Evolutionary conservation across 2,329 filamentous ascomycete genomes (phyloP), one percentile per base, ranked within the genome.

Genomic region (Ilyonectria destructans): DNA sequence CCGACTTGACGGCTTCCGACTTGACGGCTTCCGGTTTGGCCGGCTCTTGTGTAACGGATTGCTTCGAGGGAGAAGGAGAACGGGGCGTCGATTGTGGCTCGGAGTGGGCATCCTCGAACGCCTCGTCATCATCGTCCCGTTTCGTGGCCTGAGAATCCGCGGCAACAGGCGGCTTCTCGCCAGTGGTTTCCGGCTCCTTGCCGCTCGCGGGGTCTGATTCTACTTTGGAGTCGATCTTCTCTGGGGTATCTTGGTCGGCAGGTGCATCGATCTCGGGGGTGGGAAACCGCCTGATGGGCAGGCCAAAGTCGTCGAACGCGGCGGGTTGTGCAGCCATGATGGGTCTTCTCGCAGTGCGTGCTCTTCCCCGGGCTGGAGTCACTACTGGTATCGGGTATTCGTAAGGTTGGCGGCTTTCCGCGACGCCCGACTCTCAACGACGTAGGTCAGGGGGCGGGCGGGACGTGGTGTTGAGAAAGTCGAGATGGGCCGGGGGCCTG

Each of bases 231-330:
- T 26, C 31, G 26, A 46, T 45, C 26, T 69, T 69, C 17, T 65
- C 68, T 45, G 70, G 49, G 35, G 59, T 51, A 12, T 66, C 21
- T 19, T 69, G 45, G n/a, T 77, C 33, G 69, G 54, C 61, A 51
- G 72, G 62, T 58, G 65, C 51, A 43, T 73, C 66, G 58, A 62
- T 68, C 46, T 74, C 71, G 31, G 82, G 79, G 61, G 78, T 81
- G 74, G 79, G 74, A 75, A 79, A 85, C 74, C 85, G 88, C 77
- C 84, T 85, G 69, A 92, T 86, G 19, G 91, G 91, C 70, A 94
- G 82, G 58, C 92, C 92, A 78, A 93, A 94, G 72, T 94, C 92
- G 79, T 94, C 92, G 67, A 90, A 82, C 75, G 91, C 89, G 19
- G 31, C 56, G 33, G 67, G 56, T 58, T 68, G 72, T 15, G 74